phyloP scores from a whole-genome alignment of 148 eudicot species.

The Salicornia ramosissima region DNA sequence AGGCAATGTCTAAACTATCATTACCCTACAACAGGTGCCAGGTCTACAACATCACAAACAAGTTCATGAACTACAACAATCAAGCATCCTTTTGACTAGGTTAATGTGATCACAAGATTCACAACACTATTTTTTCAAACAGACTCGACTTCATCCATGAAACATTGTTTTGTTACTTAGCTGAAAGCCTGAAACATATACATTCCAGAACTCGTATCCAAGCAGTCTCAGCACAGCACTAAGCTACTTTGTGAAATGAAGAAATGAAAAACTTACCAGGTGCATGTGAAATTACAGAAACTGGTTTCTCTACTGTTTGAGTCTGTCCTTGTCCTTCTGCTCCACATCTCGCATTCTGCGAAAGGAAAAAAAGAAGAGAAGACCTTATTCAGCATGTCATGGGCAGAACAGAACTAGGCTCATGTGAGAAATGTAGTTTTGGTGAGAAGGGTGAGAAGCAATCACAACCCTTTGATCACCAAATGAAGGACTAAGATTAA shows the following conservation, averaged over 20 bases:
- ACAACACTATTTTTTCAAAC: background rate
- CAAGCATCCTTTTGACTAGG: background rate
- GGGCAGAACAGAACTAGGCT: no score
- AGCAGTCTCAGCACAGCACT: background rate
- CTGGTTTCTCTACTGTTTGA: constrained; percentile 30
- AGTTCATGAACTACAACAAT: background rate
- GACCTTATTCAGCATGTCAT: background rate
- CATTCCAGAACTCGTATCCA: background rate
- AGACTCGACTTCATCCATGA: background rate
- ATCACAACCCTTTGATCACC: no score
- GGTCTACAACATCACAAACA: no score
- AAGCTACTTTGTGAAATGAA: background rate
- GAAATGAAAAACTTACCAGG: constrained; percentile 27
- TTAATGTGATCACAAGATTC: background rate
- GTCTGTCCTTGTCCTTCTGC: constrained; percentile 39
- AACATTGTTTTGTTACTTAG: background rate
- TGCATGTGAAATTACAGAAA: constrained; percentile 21
- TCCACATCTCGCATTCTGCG: constrained; percentile 35
- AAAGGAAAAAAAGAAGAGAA: background rate
- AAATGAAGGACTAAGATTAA: no score
- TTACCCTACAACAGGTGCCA: background rate
- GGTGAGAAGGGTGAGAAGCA: no score
- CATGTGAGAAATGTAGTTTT: no score
- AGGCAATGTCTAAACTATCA: background rate
- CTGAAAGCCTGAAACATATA: background rate